phyloP scores from a whole-genome alignment of 1,284 basidiomycete genomes.

The Apiotrichum gracile region DNA sequence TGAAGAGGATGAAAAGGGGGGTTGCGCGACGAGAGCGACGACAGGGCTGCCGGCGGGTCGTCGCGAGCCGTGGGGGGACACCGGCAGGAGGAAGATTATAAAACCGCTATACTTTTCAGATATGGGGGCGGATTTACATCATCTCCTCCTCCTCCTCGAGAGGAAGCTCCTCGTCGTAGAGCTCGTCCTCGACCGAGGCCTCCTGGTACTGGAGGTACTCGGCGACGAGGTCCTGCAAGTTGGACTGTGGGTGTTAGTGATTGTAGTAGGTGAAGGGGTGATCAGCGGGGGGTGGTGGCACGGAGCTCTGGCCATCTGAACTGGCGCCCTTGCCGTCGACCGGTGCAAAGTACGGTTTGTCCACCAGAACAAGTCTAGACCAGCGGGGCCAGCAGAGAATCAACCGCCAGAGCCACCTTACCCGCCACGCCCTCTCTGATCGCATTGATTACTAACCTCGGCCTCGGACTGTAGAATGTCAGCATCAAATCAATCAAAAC shows the following conservation, averaged over 20 bases:
- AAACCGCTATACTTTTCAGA: constrained; percentile 2
- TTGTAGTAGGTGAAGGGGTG: background rate
- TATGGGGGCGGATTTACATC: constrained; percentile 11
- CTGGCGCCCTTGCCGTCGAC: background rate
- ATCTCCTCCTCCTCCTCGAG: constrained; percentile 40
- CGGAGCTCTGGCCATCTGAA: too few relatives aligned
- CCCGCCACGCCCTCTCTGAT: too few relatives aligned
- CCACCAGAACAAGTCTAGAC: background rate
- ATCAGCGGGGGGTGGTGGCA: too few relatives aligned
- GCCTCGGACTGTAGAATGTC: constrained; percentile 57
- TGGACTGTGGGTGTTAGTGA: constrained; percentile 51
- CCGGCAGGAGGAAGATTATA: constrained; percentile 7
- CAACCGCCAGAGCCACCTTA: too few relatives aligned
- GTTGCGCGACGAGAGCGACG: constrained; percentile 13
- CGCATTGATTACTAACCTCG: constrained; percentile 50
- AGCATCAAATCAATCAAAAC: too few relatives aligned
- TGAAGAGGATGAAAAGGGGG: background rate
- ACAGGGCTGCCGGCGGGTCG: constrained; percentile 18
- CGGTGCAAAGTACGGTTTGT: too few relatives aligned
- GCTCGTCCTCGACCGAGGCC: constrained; percentile 54
- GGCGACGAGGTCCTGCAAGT: constrained; percentile 90
- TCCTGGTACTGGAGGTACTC: constrained; percentile 98
- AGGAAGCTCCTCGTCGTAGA: constrained; percentile 46
- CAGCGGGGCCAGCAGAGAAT: too few relatives aligned
- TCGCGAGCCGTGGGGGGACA: constrained; percentile 1